Conservation (phyloP, 345 rosid genomes). For the Salix arbutifolia region DNA sequence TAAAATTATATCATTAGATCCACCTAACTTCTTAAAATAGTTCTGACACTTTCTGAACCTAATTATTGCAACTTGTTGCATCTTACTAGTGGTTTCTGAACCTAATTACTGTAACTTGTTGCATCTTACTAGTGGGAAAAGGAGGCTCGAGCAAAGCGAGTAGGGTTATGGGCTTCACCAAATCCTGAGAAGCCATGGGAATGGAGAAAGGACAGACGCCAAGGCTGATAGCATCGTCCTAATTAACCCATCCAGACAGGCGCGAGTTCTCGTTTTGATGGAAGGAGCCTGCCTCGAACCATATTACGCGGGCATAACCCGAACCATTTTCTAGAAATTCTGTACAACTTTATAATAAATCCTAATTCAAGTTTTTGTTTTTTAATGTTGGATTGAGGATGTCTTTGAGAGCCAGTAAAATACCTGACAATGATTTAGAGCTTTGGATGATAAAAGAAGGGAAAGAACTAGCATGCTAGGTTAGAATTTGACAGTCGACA, state of each 20-base stretch:
- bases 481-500: background rate
- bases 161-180: conserved; percentile 73
- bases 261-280: background rate
- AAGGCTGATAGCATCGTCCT: conserved; percentile 21
- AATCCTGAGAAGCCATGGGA: conserved; percentile 89
- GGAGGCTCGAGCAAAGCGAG: conserved; percentile 57
- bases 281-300: background rate
- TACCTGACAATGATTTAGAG: background rate
- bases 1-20: too few relatives aligned
- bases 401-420: background rate
- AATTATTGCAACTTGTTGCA: background rate
- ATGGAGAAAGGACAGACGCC: conserved; percentile 65
- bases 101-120: background rate
- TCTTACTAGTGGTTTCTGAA: conserved; percentile 41
- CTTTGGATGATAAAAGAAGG: background rate
- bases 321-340: background rate
- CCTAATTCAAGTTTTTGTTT: background rate
- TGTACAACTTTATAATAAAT: background rate
- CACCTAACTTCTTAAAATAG: too few relatives aligned
- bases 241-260: background rate
- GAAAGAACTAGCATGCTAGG: background rate
- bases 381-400: background rate
- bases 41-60: background rate
- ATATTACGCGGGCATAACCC: background rate
- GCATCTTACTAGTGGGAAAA: conserved; percentile 59